Percentiles rank a stretch among this genome's conserved stretches.
Conservation (phyloP, 768 basidiomycete species). For the Termitomyces sp. region DNA sequence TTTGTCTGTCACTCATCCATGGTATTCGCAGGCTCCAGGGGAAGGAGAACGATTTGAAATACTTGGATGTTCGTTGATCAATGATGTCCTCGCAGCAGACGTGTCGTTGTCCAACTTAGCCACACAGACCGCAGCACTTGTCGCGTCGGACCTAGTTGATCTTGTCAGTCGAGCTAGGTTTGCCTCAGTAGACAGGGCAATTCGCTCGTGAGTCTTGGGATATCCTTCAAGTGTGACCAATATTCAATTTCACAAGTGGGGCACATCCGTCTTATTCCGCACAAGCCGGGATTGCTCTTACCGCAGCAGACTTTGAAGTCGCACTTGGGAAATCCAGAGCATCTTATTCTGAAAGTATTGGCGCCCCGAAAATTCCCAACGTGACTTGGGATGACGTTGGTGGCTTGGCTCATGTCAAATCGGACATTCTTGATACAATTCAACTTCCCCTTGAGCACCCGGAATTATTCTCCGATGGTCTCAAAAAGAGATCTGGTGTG, state of each 20-base stretch:
- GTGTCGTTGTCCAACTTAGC: slow-evolving; percentile 73
- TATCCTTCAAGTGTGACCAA: neutral
- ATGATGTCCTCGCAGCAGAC: slow-evolving; percentile 59
- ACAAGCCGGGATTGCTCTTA: slow-evolving; percentile 40
- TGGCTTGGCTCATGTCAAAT: slow-evolving; percentile 81
- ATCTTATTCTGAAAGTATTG: slow-evolving; percentile 88
- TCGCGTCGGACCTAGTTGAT: slow-evolving; percentile 75
- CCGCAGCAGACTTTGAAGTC: slow-evolving; percentile 61
- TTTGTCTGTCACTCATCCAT: neutral
- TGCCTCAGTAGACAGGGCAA: slow-evolving; percentile 49
- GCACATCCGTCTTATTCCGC: slow-evolving; percentile 22
- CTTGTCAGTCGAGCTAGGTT: slow-evolving; percentile 59
- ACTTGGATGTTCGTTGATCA: slow-evolving; percentile 41
- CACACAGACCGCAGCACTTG: slow-evolving; percentile 86
- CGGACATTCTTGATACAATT: slow-evolving; percentile 93
- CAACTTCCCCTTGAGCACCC: slow-evolving; percentile 89
- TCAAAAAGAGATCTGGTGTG: slow-evolving; percentile 94
- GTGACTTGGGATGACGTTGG: slow-evolving; percentile 99
- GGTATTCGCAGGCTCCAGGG: slow-evolving; percentile 60
- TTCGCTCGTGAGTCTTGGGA: slow-evolving; percentile 29
- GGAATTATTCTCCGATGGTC: slow-evolving; percentile 82
- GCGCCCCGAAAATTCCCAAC: slow-evolving; percentile 94
- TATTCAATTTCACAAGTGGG: slow-evolving; percentile 14
- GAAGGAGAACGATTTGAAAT: slow-evolving; percentile 72
- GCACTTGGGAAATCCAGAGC: slow-evolving; percentile 72